A percentile compares a stretch with the other conserved stretches of the same genome.
These are phyloP conservation scores for Vaccinium myrtillus DNA, from an alignment of 148 eudicot species.

Conservation along the genomic window DNA sequence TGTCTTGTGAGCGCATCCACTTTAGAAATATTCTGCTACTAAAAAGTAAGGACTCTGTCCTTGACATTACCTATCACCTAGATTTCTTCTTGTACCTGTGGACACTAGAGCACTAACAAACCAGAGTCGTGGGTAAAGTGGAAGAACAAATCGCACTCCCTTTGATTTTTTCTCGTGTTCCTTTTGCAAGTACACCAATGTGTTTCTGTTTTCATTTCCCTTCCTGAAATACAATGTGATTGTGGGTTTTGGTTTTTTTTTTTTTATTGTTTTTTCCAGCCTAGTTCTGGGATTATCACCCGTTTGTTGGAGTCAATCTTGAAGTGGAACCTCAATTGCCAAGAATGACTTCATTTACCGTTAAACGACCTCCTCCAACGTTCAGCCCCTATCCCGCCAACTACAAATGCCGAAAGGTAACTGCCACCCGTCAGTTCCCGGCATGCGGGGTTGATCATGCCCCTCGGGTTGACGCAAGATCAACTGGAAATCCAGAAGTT, in stretches of 20 bases:
- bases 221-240: neutral
- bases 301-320: neutral
- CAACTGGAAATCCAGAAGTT: neutral
- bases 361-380: neutral
- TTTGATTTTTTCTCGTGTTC: too few species aligned
- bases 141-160: neutral
- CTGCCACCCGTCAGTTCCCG: neutral
- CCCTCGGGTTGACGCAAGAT: neutral
- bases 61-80: too few species aligned
- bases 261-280: neutral
- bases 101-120: too few species aligned
- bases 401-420: constrained; percentile 10
- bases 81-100: too few species aligned
- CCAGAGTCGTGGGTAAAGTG: neutral
- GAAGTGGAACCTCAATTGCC: neutral
- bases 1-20: too few species aligned
- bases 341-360: neutral
- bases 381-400: neutral
- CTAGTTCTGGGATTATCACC: neutral
- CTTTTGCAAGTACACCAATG: neutral
- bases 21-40: too few species aligned
- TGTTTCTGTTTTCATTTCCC: too few species aligned
- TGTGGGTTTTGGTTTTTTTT: too few species aligned
- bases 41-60: too few species aligned
- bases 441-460: neutral